phyloP scores from a whole-genome alignment of 768 basidiomycete species.

The Rickenella mellea region DNA sequence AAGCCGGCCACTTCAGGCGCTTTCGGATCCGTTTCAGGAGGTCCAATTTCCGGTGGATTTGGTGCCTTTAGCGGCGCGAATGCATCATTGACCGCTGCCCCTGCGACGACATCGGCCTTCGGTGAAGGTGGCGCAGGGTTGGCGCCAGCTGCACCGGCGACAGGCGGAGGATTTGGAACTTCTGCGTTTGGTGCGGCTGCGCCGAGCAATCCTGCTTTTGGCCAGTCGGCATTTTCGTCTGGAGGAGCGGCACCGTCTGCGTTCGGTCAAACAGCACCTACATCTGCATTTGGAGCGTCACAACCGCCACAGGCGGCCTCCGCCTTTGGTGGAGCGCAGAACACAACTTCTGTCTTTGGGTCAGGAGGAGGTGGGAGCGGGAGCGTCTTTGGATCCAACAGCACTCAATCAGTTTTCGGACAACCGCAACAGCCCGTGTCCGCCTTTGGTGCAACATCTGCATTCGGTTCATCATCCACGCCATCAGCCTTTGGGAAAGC shows the following conservation, averaged over 20 bases:
- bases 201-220: conserved; percentile 6
- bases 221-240: conserved; percentile 16
- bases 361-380: conserved; percentile 6
- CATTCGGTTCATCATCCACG: conserved; percentile 24
- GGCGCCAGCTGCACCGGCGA: neutral
- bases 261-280: conserved; percentile 13
- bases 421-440: conserved; percentile 21
- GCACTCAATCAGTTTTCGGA: conserved; percentile 30
- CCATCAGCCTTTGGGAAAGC: conserved; percentile 20
- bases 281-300: conserved; percentile 30
- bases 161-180: conserved; percentile 10
- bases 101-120: conserved; percentile 23
- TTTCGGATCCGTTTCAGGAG: too few species aligned
- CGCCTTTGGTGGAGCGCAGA: conserved; percentile 22
- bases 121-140: too few species aligned
- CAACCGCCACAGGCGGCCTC: conserved; percentile 20
- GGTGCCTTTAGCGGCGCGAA: too few species aligned
- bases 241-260: conserved; percentile 8
- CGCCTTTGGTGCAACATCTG: conserved; percentile 23
- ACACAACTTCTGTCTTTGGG: conserved; percentile 24
- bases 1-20: neutral
- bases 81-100: too few species aligned
- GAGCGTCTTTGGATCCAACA: too few species aligned
- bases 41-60: too few species aligned
- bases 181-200: conserved; percentile 2